These are phyloP conservation scores for Epithemia pelagica DNA, from an alignment of 108 stramenopile species.

Conservation along the genomic window DNA sequence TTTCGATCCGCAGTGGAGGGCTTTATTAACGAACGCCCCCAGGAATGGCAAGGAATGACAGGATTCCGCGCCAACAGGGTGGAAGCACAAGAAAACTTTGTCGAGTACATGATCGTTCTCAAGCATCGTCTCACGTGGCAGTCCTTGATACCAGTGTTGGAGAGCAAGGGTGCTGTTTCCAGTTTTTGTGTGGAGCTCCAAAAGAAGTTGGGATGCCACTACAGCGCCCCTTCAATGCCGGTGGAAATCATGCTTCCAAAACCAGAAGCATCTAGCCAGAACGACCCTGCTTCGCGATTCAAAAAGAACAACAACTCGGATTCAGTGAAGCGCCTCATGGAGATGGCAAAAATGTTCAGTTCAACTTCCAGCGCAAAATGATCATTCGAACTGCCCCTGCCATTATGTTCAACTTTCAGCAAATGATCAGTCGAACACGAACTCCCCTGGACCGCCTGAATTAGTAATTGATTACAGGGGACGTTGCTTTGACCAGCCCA, in stretches of 20 bases:
- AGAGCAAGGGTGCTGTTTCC: constrained; percentile 53
- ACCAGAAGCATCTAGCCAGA: too few species aligned
- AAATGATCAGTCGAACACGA: too few species aligned
- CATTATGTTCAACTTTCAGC: too few species aligned
- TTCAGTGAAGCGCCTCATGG: too few species aligned
- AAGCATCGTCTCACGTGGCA: constrained; percentile 30
- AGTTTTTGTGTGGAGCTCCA: constrained; percentile 54
- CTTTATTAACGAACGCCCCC: constrained; percentile 56
- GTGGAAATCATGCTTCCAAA: constrained; percentile 21
- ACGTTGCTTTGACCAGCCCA: too few species aligned
- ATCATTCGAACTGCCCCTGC: too few species aligned
- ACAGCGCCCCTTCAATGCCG: constrained; percentile 29
- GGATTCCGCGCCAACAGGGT: constrained; percentile 52
- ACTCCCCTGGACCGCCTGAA: too few species aligned
- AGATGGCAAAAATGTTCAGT: too few species aligned
- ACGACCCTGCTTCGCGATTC: too few species aligned
- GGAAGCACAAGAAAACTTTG: constrained; percentile 51
- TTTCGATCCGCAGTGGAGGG: constrained; percentile 43
- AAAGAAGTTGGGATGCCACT: constrained; percentile 62
- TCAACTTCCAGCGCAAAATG: too few species aligned
- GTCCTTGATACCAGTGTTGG: constrained; percentile 27
- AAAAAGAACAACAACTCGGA: too few species aligned
- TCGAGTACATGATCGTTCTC: constrained; percentile 44
- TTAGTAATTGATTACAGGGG: too few species aligned
- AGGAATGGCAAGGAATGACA: constrained; percentile 49